Conservation (phyloP, 78 protist species). For the Fonticula alba region DNA sequence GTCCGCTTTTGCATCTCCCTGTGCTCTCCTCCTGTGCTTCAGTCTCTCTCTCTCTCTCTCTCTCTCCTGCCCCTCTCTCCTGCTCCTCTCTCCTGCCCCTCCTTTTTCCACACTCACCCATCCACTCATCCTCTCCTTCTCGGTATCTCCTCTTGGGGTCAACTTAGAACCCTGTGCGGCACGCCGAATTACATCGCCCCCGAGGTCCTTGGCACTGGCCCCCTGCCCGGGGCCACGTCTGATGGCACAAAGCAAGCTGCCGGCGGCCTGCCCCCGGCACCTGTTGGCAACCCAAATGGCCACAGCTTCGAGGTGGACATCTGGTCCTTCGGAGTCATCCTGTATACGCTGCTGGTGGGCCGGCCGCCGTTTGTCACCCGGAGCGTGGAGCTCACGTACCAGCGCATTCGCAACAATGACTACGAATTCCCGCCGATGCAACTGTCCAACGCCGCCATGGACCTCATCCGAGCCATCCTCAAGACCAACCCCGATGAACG, state of each 20-base stretch:
- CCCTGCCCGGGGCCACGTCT: slow-evolving; percentile 37
- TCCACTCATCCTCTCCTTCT: not conserved
- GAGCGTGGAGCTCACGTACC: slow-evolving; percentile 70
- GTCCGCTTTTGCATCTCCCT: not conserved
- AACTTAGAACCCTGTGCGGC: slow-evolving; percentile 92
- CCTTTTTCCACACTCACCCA: too few relatives aligned
- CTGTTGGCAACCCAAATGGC: slow-evolving; percentile 4
- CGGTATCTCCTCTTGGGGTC: not conserved
- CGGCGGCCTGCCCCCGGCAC: too few relatives aligned
- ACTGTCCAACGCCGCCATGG: slow-evolving; percentile 29
- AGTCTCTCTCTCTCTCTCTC: not conserved
- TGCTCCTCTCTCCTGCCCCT: not conserved
- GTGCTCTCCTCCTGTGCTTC: not conserved
- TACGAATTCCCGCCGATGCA: slow-evolving; percentile 54
- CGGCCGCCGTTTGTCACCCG: slow-evolving; percentile 88
- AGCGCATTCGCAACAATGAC: slow-evolving; percentile 28
- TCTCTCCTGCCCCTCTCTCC: not conserved
- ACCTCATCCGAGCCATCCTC: slow-evolving; percentile 56
- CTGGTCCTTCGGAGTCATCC: slow-evolving; percentile 80
- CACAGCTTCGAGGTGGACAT: slow-evolving; percentile 61
- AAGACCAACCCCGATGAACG: slow-evolving; percentile 36
- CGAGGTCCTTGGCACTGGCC: too few relatives aligned
- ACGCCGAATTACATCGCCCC: slow-evolving; percentile 98
- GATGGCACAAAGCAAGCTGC: slow-evolving; percentile 52
- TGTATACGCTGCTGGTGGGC: slow-evolving; percentile 82